Base-by-base conservation (phyloP, 441 rosid genomes). In the Biscutella laevigata region DNA sequence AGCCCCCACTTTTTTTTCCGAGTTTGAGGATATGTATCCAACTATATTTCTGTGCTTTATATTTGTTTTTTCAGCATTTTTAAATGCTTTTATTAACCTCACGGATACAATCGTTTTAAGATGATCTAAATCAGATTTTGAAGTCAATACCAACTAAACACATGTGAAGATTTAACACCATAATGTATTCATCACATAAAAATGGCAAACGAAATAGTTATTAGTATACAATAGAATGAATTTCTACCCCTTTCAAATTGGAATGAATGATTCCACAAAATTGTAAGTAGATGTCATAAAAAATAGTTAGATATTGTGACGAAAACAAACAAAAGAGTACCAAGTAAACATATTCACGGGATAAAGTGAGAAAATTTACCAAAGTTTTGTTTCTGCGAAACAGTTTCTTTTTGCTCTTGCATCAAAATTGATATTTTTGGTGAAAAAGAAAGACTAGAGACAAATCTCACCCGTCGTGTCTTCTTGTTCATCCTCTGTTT, bases 401-500 rank as follows among this genome's bases (percentile, higher is more conserved):
- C 22, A 42, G 3, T 22, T n/a, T 3, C 3, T 49, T 20, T 22
- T 12, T 44, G 7, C 4, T 24, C 20, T 49, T 13, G 36, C 62
- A 58, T 33, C 6, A 57, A 56, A 42, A 35, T 21, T 27, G 34
- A 57, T 57, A 57, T 5, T 4, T 57, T 49, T 40, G 26, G 44
- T 11, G 11, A 42, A 22, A 57, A 57, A 48, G 26, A n/a, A 34
- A 50, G 53, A 53, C 38, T 17, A 11, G 60, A 13, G 65, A 52
- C 70, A 66, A 59, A 58, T 10, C 65, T 60, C 70, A 66, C 61
- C 66, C 42, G 55, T 58, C 55, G 51, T 66, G 66, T 66, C 66
- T 66, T 52, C 60, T 66, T 59, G 70, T 69, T 65, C 73, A 48
- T 48, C 54, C 66, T 57, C n/a, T 56, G 72, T 51, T 51, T 67